A percentile compares a stretch with the other conserved stretches of the same genome.
These are phyloP conservation scores for Flaveria robusta DNA, from an alignment of 129 eudicot genomes.

Conservation along the genomic window DNA sequence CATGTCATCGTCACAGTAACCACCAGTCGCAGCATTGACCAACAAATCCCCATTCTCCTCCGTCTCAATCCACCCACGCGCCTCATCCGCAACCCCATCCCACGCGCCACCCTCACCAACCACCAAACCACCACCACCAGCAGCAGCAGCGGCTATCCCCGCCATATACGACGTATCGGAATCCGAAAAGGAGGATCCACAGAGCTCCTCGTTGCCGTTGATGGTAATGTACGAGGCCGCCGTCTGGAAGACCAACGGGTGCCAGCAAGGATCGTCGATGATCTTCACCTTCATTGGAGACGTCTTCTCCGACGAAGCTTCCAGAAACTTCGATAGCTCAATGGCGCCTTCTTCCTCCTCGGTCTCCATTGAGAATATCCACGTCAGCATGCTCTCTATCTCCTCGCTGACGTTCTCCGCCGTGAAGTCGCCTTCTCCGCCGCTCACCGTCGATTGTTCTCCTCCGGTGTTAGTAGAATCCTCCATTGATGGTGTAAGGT, in stretches of 20 bases:
- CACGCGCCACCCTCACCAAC: conserved; percentile 52
- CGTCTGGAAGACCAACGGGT: conserved; percentile 46
- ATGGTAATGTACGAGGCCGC: conserved; percentile 72
- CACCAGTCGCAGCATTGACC: not conserved
- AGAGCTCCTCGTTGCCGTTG: conserved; percentile 77
- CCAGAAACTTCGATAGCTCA: conserved; percentile 56
- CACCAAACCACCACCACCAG: conserved; percentile 28
- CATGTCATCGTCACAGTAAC: conserved; percentile 1
- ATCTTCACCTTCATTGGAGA: conserved; percentile 55
- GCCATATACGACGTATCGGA: conserved; percentile 71
- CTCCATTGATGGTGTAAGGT: not conserved
- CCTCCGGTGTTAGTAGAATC: not conserved
- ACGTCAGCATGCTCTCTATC: conserved; percentile 36
- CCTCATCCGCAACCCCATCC: conserved; percentile 27
- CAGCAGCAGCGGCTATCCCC: conserved; percentile 39
- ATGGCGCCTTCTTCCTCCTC: not conserved
- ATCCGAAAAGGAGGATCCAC: conserved; percentile 82
- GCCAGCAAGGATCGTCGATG: conserved; percentile 52
- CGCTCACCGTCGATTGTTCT: conserved; percentile 1
- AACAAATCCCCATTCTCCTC: not conserved
- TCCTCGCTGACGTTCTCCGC: conserved; percentile 23
- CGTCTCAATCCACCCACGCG: conserved; percentile 37
- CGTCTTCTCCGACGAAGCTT: conserved; percentile 27
- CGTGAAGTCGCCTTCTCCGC: not conserved
- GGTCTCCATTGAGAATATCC: conserved; percentile 33